These are phyloP conservation scores for Rhizopogon roseolus DNA, from an alignment of 768 basidiomycete genomes.

Conservation along the genomic window DNA sequence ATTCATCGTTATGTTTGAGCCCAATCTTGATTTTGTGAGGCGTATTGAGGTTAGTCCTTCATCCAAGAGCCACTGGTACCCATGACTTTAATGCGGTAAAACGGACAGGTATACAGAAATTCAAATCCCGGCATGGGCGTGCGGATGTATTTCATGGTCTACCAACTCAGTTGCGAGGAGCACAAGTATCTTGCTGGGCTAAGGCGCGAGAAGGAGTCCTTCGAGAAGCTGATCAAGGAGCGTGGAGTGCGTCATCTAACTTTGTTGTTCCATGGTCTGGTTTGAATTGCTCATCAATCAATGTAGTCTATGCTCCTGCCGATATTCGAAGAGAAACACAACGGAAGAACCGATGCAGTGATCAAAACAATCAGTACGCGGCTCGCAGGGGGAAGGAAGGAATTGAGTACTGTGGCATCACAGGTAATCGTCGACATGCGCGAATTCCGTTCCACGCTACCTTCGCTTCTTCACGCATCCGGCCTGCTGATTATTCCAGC, in stretches of 20 bases:
- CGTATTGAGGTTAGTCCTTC: constrained; percentile 70
- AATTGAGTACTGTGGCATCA: constrained; percentile 59
- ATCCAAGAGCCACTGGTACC: background rate
- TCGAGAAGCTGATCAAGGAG: constrained; percentile 89
- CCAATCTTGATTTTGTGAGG: constrained; percentile 87
- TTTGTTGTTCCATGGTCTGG: background rate
- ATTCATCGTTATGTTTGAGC: constrained; percentile 95
- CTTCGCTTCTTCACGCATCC: constrained; percentile 83
- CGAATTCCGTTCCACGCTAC: constrained; percentile 91
- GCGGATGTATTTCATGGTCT: constrained; percentile 94
- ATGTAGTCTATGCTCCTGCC: constrained; percentile 85
- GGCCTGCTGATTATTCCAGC: constrained; percentile 80
- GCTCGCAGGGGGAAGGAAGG: constrained; percentile 79
- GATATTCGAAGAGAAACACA: constrained; percentile 57
- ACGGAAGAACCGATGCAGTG: constrained; percentile 46
- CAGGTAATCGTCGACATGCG: constrained; percentile 96
- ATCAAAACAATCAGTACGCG: constrained; percentile 82
- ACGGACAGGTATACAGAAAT: constrained; percentile 76
- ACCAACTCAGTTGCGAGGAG: constrained; percentile 89
- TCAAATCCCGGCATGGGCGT: constrained; percentile 79
- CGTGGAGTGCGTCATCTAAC: constrained; percentile 61
- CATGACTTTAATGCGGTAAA: background rate
- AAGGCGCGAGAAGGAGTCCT: constrained; percentile 89
- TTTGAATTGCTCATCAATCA: background rate
- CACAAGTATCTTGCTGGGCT: constrained; percentile 90